Percentiles rank a stretch among this genome's conserved stretches.
Conservation (phyloP, 2,329 filamentous ascomycete species). For the Lasiodiplodia theobromae region DNA sequence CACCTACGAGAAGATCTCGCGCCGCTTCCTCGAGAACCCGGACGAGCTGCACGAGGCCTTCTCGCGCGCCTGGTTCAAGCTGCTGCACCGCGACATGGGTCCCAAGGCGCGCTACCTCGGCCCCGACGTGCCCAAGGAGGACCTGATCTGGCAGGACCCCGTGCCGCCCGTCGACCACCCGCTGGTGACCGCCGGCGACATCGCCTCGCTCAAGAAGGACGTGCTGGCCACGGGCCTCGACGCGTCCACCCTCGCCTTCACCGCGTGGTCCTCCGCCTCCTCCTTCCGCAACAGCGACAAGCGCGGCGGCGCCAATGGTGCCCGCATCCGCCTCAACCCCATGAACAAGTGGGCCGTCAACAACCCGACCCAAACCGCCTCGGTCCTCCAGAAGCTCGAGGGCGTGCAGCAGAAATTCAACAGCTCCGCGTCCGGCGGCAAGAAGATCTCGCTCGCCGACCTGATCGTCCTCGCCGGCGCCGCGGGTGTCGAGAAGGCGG, state of each 20-base stretch:
- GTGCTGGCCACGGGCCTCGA: constrained; percentile 70
- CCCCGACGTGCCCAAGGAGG: constrained; percentile 74
- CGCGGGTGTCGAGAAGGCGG: constrained; percentile 75
- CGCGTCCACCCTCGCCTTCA: constrained; percentile 66
- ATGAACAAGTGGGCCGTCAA: constrained; percentile 77
- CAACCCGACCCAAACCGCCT: constrained; percentile 70
- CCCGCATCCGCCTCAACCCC: constrained; percentile 75
- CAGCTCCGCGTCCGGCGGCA: constrained; percentile 57
- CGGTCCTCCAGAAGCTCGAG: constrained; percentile 69
- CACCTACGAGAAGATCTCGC: constrained; percentile 76
- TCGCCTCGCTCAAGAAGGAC: constrained; percentile 71
- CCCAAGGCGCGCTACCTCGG: constrained; percentile 74
- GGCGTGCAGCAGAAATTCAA: constrained; percentile 73
- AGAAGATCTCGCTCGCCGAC: constrained; percentile 81
- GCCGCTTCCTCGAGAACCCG: constrained; percentile 72
- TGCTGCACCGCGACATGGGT: constrained; percentile 80
- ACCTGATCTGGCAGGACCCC: constrained; percentile 77
- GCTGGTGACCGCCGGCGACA: constrained; percentile 68
- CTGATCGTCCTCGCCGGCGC: constrained; percentile 77
- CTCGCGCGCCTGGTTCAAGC: constrained; percentile 81
- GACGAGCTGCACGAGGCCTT: constrained; percentile 74
- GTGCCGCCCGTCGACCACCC: constrained; percentile 66
- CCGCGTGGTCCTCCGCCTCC: constrained; percentile 46
- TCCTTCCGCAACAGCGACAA: constrained; percentile 69
- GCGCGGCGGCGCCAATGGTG: constrained; percentile 82